Evolutionary conservation across 2,329 filamentous ascomycete genomes (phyloP).

Genomic region (Cladosporium oxysporum): DNA sequence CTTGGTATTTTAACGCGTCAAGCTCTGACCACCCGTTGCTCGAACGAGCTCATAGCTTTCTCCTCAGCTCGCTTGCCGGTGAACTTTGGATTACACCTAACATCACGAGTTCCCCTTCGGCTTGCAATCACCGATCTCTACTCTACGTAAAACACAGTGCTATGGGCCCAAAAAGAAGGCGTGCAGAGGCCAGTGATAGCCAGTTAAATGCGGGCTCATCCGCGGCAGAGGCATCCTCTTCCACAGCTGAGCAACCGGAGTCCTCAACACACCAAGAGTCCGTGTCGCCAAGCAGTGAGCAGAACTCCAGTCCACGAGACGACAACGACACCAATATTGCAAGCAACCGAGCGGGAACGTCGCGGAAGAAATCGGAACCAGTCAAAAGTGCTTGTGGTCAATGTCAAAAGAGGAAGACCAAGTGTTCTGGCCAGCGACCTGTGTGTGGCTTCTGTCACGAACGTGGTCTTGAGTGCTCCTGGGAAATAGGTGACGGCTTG

Average conservation of each 20-base stretch:
- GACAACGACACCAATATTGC: not conserved
- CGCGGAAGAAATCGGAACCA: slow-evolving; percentile 2
- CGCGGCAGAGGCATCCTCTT: not conserved
- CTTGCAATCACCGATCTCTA: not conserved
- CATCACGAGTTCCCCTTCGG: not conserved
- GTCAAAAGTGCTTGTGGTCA: slow-evolving; percentile 9
- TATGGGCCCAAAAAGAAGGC: not conserved
- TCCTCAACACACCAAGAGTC: not conserved
- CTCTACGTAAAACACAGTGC: not conserved
- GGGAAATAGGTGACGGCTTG: slow-evolving; percentile 9
- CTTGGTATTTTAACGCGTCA: not conserved
- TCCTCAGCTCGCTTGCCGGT: not conserved
- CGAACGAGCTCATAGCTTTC: not conserved
- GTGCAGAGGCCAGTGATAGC: not conserved
- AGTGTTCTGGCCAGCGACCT: slow-evolving; percentile 10
- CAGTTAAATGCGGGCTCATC: not conserved
- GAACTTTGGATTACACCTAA: not conserved
- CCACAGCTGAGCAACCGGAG: not conserved
- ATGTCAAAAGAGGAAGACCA: slow-evolving; percentile 15
- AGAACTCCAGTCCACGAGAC: not conserved
- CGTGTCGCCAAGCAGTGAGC: not conserved
- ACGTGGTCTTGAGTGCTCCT: slow-evolving; percentile 10
- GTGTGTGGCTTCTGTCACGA: not conserved
- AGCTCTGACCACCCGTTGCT: not conserved
- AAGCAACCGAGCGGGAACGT: not conserved